A percentile compares a stretch with the other conserved stretches of the same genome.
phyloP scores from a whole-genome alignment of 2,329 filamentous ascomycete species.

The Beauveria varroae region DNA sequence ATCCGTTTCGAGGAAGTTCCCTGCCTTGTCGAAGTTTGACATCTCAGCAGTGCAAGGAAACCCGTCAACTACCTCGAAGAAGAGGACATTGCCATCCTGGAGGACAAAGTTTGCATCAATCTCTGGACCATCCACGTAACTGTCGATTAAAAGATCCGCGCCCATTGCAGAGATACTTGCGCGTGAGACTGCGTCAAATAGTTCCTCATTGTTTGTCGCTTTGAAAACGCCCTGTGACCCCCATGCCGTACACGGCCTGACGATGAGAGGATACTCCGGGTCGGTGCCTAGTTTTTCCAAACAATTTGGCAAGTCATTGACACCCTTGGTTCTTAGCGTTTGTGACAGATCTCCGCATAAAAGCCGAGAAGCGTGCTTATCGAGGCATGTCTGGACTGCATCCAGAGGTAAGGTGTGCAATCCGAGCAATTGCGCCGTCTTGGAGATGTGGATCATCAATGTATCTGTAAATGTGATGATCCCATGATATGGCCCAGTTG shows the following conservation, averaged over 20 bases:
- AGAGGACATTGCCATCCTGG: conserved; percentile 30
- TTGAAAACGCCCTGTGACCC: conserved; percentile 25
- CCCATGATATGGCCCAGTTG: too few relatives aligned
- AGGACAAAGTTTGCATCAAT: conserved; percentile 34
- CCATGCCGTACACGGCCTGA: conserved; percentile 30
- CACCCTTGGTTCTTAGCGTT: too few relatives aligned
- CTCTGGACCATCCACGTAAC: conserved; percentile 33
- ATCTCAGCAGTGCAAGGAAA: conserved; percentile 22
- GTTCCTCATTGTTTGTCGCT: conserved; percentile 21
- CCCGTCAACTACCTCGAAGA: conserved; percentile 31
- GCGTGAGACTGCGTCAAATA: conserved; percentile 19
- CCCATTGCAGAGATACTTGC: neutral
- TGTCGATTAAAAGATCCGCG: conserved; percentile 26
- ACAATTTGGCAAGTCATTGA: too few relatives aligned
- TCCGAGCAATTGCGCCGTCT: too few relatives aligned
- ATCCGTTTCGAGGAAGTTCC: neutral
- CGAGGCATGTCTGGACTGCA: too few relatives aligned
- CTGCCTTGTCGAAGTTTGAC: neutral
- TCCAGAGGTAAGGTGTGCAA: too few relatives aligned
- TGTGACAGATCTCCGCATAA: too few relatives aligned
- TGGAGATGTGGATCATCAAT: too few relatives aligned
- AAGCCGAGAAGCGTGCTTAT: too few relatives aligned
- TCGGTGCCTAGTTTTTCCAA: too few relatives aligned
- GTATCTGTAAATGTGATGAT: too few relatives aligned
- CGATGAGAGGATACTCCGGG: conserved; percentile 26